Evolutionary conservation across 768 basidiomycete genomes (phyloP), one percentile per base, ranked within the genome.

Genomic region (Hygrocybe coccinea): DNA sequence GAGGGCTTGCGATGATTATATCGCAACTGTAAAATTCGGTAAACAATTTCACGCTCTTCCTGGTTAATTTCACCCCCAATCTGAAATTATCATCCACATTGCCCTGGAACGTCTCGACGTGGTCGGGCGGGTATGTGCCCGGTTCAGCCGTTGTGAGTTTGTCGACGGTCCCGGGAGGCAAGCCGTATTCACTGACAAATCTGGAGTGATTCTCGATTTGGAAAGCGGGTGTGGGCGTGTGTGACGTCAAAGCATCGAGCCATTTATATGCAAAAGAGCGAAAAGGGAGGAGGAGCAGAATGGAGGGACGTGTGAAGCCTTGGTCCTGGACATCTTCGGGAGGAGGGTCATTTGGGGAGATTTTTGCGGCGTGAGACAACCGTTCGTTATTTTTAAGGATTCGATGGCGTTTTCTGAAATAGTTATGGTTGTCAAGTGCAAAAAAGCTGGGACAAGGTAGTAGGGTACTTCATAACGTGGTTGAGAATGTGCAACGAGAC

Each of bases 71-170:
- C 59, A 97, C 71, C 0, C 97, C 97, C 33, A 97, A 76, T 58
- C 93, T 76, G 68, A 99, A 98, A 62, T 85, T 91, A 67, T 99
- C 97, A 64, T 99, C 97, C 25, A 94, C 81, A 65, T 99, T 99
- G n/a, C 97, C 97, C 62, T 84, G 83, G 79, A 98, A 97, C 52
- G 82, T 95, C 61, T 92, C 91, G 9, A 95, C 81, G 64, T 99
- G 95, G 65, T 98, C 97, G 12, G 69, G 65, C 2, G 95, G 88
- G 68, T 95, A 95, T 21, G 80, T 82, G 17, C 87, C 91, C 5
- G 83, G 81, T 47, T 84, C 82, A 5, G 88, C 86, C 3, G 74
- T 74, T 15, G 84, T 78, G 12, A 97, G 78, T 65, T 92, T 95
- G 71, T 98, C 95, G 11, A 82, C 74, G 9, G 82, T 80, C 19